These are phyloP conservation scores for Globisporangium recalcitrans DNA, from an alignment of 352 stramenopile genomes.

Conservation along the genomic window DNA sequence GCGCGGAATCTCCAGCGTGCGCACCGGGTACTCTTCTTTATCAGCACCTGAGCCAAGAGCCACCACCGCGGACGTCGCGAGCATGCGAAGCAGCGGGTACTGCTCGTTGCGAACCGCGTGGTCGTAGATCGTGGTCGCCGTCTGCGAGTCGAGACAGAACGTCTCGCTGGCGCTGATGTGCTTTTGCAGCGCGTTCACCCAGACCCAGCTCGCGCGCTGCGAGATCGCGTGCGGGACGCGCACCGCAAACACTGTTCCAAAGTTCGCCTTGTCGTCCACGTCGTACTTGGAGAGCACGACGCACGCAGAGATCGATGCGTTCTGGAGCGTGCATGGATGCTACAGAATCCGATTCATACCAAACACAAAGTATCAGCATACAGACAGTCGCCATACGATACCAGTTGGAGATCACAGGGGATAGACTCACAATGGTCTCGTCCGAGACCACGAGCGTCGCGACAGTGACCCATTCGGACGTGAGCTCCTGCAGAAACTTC, in stretches of 20 bases:
- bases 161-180: conserved; percentile 41
- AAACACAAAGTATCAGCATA: background rate
- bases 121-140: conserved; percentile 47
- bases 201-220: conserved; percentile 38
- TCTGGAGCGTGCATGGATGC: conserved; percentile 25
- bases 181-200: conserved; percentile 34
- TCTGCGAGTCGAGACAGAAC: conserved; percentile 56
- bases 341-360: conserved; percentile 8
- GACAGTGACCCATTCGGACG: conserved; percentile 36
- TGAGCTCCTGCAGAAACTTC: conserved; percentile 42
- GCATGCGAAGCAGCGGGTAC: conserved; percentile 37
- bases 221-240: conserved; percentile 41
- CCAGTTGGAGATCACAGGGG: background rate
- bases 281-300: conserved; percentile 42
- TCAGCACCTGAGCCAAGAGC: conserved; percentile 7
- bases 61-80: conserved; percentile 35
- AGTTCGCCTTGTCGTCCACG: conserved; percentile 22
- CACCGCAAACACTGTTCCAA: conserved; percentile 35
- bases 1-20: conserved; percentile 46
- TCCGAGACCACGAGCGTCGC: conserved; percentile 51
- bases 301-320: conserved; percentile 13
- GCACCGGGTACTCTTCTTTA: conserved; percentile 27
- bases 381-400: background rate
- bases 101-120: conserved; percentile 26
- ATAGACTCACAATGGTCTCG: conserved; percentile 35